Percentiles rank a stretch among this genome's conserved stretches.
These are phyloP conservation scores for Coniferiporia sulphurascens DNA, from an alignment of 1,284 basidiomycete species.

Conservation along the genomic window DNA sequence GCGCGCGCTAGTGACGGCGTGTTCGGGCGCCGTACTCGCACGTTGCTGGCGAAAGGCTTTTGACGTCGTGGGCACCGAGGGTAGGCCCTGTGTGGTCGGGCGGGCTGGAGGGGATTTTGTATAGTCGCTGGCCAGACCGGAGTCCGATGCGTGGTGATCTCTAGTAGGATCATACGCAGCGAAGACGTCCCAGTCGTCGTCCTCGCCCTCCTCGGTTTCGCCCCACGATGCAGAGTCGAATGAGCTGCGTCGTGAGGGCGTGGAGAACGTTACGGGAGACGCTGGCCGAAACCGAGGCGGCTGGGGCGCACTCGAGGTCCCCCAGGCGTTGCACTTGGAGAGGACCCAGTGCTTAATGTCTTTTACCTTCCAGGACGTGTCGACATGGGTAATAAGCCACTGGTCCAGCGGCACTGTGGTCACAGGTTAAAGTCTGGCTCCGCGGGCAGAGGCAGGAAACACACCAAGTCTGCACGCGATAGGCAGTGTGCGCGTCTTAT, in stretches of 20 bases:
- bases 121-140: conserved; percentile 1
- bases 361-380: conserved; percentile 49
- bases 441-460: neutral
- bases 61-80: conserved; percentile 10
- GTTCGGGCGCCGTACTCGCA: conserved; percentile 4
- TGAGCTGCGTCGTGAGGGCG: conserved; percentile 21
- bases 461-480: conserved; percentile 16
- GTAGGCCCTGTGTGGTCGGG: neutral
- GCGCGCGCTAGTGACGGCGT: conserved; percentile 21
- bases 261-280: conserved; percentile 59
- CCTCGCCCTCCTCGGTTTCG: conserved; percentile 14
- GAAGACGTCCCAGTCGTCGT: conserved; percentile 20
- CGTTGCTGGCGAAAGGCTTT: conserved; percentile 3
- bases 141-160: conserved; percentile 20
- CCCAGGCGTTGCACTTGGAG: conserved; percentile 46
- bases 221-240: conserved; percentile 14
- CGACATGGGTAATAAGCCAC: conserved; percentile 64
- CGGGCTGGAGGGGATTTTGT: neutral
- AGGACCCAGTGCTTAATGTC: conserved; percentile 60
- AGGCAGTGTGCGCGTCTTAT: conserved; percentile 11
- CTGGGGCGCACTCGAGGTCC: conserved; percentile 30
- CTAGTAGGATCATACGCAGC: conserved; percentile 18
- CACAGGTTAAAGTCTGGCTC: neutral
- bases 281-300: conserved; percentile 37
- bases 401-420: conserved; percentile 60